Evolutionary conservation across 2,329 filamentous ascomycete species (phyloP).

Genomic region (Phialophora expanda): DNA sequence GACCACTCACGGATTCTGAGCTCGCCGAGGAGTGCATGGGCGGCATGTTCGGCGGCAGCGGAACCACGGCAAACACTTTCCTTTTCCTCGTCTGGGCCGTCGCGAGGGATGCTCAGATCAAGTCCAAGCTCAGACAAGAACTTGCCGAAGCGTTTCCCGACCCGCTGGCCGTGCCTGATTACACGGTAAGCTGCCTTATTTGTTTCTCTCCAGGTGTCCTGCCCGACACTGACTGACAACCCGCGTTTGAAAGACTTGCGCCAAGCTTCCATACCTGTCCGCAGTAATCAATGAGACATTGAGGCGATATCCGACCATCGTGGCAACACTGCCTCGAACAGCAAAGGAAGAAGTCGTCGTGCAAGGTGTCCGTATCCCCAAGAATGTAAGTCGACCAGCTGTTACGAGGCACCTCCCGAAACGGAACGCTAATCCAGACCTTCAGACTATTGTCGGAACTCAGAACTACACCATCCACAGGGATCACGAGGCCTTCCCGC

Average conservation of each 20-base stretch:
- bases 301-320: conserved; percentile 35
- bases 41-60: conserved; percentile 29
- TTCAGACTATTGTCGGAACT: conserved; percentile 23
- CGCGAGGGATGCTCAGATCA: background rate
- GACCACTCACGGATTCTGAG: conserved; percentile 22
- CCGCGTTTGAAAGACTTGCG: conserved; percentile 17
- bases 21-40: conserved; percentile 29
- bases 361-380: conserved; percentile 36
- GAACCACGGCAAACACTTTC: conserved; percentile 29
- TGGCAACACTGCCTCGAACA: conserved; percentile 27
- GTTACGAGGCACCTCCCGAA: background rate
- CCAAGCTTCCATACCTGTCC: conserved; percentile 42
- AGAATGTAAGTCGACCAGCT: conserved; percentile 2
- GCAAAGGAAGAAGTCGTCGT: conserved; percentile 34
- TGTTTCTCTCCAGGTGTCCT: background rate
- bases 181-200: conserved; percentile 10
- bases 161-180: conserved; percentile 4
- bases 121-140: conserved; percentile 17
- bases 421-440: background rate
- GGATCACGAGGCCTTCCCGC: conserved; percentile 36
- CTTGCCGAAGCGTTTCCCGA: conserved; percentile 9
- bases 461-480: conserved; percentile 27
- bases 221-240: background rate
- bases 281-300: conserved; percentile 42
- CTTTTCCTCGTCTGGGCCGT: conserved; percentile 21